Conservation (phyloP, 495 filamentous ascomycete species). For the Tuber brumale region DNA sequence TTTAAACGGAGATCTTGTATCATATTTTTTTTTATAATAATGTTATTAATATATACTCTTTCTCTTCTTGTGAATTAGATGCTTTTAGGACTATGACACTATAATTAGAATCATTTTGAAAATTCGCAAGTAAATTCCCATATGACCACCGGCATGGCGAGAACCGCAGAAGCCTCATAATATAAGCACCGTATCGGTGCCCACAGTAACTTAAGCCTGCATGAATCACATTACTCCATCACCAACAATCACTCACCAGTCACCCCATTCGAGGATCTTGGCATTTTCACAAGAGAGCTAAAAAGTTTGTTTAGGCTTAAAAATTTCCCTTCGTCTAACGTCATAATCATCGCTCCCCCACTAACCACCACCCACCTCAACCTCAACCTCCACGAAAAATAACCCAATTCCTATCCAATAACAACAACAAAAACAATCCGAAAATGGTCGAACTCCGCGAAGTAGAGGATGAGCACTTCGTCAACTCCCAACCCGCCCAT, state of each 20-base stretch:
- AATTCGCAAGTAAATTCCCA: neutral
- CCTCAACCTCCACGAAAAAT: neutral
- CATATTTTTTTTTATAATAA: too few relatives aligned
- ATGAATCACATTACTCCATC: neutral
- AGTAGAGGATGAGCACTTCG: conserved; percentile 93
- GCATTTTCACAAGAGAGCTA: neutral
- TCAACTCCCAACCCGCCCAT: conserved; percentile 57
- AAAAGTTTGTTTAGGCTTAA: neutral
- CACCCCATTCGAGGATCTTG: neutral
- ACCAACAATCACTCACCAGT: neutral
- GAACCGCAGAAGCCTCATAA: neutral
- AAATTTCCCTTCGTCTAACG: neutral
- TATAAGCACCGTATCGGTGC: neutral
- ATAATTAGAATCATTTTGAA: neutral
- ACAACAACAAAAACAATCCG: conserved; percentile 11
- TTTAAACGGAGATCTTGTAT: neutral
- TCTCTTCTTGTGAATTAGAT: neutral
- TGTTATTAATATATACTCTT: neutral
- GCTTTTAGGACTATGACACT: neutral
- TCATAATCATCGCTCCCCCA: neutral
- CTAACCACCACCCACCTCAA: neutral
- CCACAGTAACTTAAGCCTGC: neutral
- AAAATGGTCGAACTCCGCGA: conserved; percentile 96
- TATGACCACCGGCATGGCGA: neutral
- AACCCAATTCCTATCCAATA: neutral